Evolutionary conservation across 306 rosid species (phyloP).

Genomic region (Cotoneaster glaucophyllus): DNA sequence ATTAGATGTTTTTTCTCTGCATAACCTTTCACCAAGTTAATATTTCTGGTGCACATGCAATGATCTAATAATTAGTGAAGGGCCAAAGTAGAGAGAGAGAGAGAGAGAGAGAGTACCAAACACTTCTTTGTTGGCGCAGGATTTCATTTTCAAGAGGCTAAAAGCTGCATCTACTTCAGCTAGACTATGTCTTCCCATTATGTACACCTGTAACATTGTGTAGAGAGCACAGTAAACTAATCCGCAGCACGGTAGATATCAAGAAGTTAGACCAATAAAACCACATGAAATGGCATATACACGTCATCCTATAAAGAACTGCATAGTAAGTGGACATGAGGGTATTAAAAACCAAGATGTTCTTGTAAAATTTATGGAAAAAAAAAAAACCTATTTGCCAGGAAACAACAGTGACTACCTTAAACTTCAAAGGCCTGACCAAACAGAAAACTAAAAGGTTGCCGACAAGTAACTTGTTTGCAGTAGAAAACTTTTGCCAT

Average conservation of each 20-base stretch:
- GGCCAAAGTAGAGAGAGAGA: not conserved
- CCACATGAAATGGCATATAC: not conserved
- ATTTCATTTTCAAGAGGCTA: conserved; percentile 21
- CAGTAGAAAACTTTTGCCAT: conserved; percentile 15
- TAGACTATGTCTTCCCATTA: conserved; percentile 24
- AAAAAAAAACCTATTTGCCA: not conserved
- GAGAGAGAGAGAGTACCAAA: conserved; percentile 12
- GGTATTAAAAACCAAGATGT: not conserved
- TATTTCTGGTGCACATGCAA: not conserved
- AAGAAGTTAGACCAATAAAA: not conserved
- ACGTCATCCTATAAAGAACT: not conserved
- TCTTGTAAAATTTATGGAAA: not conserved
- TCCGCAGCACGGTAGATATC: not conserved
- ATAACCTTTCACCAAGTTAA: not conserved
- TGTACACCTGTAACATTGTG: conserved; percentile 30
- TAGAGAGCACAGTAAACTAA: not conserved
- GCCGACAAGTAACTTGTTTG: conserved; percentile 9
- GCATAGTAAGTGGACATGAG: not conserved
- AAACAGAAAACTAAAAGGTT: conserved; percentile 18
- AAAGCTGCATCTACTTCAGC: conserved; percentile 36
- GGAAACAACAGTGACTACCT: conserved; percentile 6
- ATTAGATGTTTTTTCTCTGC: not conserved
- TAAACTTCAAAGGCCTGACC: conserved; percentile 18
- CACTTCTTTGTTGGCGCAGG: not conserved
- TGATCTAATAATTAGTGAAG: not conserved